A percentile compares a stretch with the other conserved stretches of the same genome.
Evolutionary conservation across 1,284 basidiomycete species (phyloP).

Genomic region (Ustilago loliicola): DNA sequence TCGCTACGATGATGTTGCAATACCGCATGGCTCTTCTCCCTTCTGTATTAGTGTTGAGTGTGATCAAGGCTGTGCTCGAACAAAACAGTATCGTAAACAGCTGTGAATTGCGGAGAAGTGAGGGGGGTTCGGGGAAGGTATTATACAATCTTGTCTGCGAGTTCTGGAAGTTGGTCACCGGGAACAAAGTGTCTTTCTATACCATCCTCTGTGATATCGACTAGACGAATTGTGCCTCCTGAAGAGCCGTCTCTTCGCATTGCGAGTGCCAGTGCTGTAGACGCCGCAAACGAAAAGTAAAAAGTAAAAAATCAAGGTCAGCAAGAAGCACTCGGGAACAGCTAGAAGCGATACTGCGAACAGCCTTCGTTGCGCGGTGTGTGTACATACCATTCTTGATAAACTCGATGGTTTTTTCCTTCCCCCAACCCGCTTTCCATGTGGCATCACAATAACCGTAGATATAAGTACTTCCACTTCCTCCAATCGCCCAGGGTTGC

Average conservation of each 20-base stretch:
- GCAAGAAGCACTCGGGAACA: too few relatives aligned
- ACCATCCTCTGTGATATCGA: constrained; percentile 90
- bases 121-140: not conserved
- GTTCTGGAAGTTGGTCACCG: constrained; percentile 74
- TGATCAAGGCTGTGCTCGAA: not conserved
- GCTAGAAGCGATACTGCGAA: too few relatives aligned
- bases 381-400: constrained; percentile 81
- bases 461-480: constrained; percentile 94
- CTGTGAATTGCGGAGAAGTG: not conserved
- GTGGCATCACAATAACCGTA: constrained; percentile 99
- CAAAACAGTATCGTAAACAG: too few relatives aligned
- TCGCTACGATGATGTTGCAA: constrained; percentile 20
- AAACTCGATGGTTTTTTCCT: constrained; percentile 91
- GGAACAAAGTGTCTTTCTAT: constrained; percentile 94
- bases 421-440: constrained; percentile 92
- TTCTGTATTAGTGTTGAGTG: not conserved
- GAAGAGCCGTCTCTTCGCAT: constrained; percentile 99
- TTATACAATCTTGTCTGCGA: constrained; percentile 62
- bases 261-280: constrained; percentile 84
- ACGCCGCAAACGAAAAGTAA: constrained; percentile 7
- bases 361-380: not conserved
- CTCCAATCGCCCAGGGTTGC: constrained; percentile 68
- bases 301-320: not conserved
- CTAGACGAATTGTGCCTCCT: constrained; percentile 97
- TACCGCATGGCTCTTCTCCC: too few relatives aligned